Evolutionary conservation across 768 basidiomycete species (phyloP), one percentile per base, ranked within the genome.

Genomic region (Steccherinum ochraceum): DNA sequence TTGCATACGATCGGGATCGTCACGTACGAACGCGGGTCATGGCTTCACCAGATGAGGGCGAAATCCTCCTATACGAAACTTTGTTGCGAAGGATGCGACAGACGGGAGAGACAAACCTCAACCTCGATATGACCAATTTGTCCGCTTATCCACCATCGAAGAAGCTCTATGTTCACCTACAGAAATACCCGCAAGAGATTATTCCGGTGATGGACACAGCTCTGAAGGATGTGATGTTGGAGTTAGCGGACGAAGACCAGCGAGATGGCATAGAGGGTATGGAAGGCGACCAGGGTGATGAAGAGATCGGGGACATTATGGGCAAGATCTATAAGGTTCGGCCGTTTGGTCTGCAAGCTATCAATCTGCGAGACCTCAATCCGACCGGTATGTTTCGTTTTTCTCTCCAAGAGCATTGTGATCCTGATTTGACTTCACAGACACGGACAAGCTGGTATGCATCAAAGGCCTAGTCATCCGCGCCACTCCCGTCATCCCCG

Each of bases 401-500:
- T 10, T 43, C 45, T 19, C 19, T 52, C 27, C 26, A 35, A 43
- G 21, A 42, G 24, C 35, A 11, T 24, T 11, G 11, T 24, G 26
- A 21, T 24, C n/a, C n/a, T n/a, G n/a, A n/a, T n/a, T n/a, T n/a
- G n/a, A n/a, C 12, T 50, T 43, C 50, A 26, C 54, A 97, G 96
- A 99, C 63, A 99, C 96, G 59, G 96, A 99, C 77, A 96, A 97
- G 68, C 83, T 99, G 18, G 89, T 96, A 18, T 86, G 82, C 51
- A 87, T 99, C 72, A 96, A 95, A 66, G 96, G 96, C 51, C 82
- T 99, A 5, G 93, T 98, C 60, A 98, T 99, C 54, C 88, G 96
- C 20, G 90, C 94, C 0, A 97, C 96, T 0, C 92, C 95, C 11
- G 89, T 99, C 61, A 97, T 98, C 52, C 96, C 96, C 3, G 96